Percentiles rank a stretch among this genome's conserved stretches.
These are phyloP conservation scores for Ulvella scutata DNA, from an alignment of 139 green algal species.

Conservation along the genomic window DNA sequence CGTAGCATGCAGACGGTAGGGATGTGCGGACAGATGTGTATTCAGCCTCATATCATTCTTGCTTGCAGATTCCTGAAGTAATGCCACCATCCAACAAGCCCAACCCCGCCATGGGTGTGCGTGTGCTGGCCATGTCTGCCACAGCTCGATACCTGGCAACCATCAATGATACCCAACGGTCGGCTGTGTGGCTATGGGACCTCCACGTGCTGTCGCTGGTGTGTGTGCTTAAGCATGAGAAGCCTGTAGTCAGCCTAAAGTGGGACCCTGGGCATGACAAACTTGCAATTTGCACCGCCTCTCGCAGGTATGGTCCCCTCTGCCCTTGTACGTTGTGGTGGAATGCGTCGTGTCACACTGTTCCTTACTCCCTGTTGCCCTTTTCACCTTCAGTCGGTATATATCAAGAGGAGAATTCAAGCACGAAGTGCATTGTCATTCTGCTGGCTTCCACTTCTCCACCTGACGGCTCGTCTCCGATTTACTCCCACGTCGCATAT, in stretches of 20 bases:
- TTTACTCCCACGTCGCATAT: no score
- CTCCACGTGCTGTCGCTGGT: not conserved
- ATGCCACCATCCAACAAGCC: conserved; percentile 33
- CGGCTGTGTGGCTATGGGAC: conserved; percentile 2
- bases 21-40: no score
- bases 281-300: not conserved
- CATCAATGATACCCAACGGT: conserved; percentile 34
- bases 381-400: no score
- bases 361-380: no score
- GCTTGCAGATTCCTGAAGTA: conserved; percentile 17
- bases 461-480: no score
- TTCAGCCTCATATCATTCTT: no score
- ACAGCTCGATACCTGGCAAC: conserved; percentile 53
- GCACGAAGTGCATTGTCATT: no score
- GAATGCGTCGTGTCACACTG: no score
- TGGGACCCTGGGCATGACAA: not conserved
- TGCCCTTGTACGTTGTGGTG: no score
- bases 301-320: not conserved
- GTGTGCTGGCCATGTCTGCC: conserved; percentile 14
- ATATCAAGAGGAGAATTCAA: no score
- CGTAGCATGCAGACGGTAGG: no score
- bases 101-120: conserved; percentile 47
- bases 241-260: not conserved
- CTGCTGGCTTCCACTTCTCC: no score
- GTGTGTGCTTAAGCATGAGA: not conserved